Conservation (phyloP, 805 yeast genomes). For the Torulaspora indica region DNA sequence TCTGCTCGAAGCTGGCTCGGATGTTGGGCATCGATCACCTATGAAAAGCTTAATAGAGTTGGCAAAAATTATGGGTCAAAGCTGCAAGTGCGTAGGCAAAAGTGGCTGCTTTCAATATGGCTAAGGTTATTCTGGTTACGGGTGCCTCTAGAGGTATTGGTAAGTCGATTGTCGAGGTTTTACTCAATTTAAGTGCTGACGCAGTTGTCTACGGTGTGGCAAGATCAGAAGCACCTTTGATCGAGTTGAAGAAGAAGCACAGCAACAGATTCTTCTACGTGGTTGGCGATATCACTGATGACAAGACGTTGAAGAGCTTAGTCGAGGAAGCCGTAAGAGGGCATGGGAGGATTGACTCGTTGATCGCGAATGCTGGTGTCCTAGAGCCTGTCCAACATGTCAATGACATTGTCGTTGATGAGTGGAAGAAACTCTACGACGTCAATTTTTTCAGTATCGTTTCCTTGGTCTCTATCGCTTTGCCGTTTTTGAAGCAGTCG, state of each 20-base stretch:
- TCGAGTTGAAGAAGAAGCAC: constrained; percentile 40
- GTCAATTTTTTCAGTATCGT: constrained; percentile 76
- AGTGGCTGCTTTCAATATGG: constrained; percentile 8
- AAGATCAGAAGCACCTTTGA: constrained; percentile 50
- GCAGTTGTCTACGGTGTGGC: constrained; percentile 63
- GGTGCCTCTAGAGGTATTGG: constrained; percentile 81
- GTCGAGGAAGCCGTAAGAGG: constrained; percentile 43
- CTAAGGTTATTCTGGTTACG: constrained; percentile 45
- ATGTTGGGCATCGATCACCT: neutral
- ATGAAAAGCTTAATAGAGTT: neutral
- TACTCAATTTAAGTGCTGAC: constrained; percentile 37
- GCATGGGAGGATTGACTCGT: constrained; percentile 57
- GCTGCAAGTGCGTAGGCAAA: neutral
- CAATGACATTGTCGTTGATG: constrained; percentile 36
- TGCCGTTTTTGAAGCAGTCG: constrained; percentile 52
- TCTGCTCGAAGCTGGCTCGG: neutral
- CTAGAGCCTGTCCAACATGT: constrained; percentile 72
- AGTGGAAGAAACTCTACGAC: constrained; percentile 65
- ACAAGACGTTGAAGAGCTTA: constrained; percentile 30
- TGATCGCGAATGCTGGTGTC: constrained; percentile 78
- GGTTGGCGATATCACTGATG: constrained; percentile 57
- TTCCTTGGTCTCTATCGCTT: constrained; percentile 46
- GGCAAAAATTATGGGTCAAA: neutral
- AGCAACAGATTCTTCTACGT: constrained; percentile 51
- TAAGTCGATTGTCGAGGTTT: constrained; percentile 56